phyloP scores from a whole-genome alignment of 176 grass and related monocot genomes.

The Phoenix dactylifera region DNA sequence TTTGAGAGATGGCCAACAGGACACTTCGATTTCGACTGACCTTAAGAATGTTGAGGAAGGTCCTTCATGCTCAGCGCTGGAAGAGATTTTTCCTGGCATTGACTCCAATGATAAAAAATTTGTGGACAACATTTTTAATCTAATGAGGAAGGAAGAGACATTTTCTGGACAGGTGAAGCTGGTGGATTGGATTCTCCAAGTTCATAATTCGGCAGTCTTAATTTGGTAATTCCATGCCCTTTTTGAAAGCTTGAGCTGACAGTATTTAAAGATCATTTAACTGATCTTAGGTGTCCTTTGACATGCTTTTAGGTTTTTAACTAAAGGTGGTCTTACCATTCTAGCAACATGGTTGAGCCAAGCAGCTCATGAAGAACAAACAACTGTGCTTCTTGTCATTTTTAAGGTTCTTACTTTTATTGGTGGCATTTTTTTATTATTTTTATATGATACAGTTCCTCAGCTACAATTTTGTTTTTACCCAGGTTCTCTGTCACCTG shows the following conservation, averaged over 20 bases:
- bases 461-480: conserved; percentile 11
- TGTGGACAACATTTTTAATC: conserved; percentile 65
- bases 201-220: conserved; percentile 67
- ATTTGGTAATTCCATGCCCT: conserved; percentile 42
- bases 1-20: conserved; percentile 12
- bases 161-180: conserved; percentile 87
- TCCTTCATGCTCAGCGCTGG: conserved; percentile 23
- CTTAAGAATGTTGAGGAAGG: conserved; percentile 26
- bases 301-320: conserved; percentile 55
- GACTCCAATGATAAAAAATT: conserved; percentile 83
- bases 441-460: not conserved
- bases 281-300: conserved; percentile 1
- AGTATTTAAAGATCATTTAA: conserved; percentile 7
- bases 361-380: conserved; percentile 87
- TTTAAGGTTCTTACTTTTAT: conserved; percentile 56
- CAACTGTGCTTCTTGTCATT: conserved; percentile 71
- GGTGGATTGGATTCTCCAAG: conserved; percentile 81
- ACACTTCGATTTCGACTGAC: conserved; percentile 23
- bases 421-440: conserved; percentile 11
- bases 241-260: conserved; percentile 13
- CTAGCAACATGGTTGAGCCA: conserved; percentile 70
- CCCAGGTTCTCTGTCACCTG: conserved; percentile 75
- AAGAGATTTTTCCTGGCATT: conserved; percentile 32
- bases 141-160: conserved; percentile 77
- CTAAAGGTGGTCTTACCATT: conserved; percentile 76